Evolutionary conservation across 2,329 filamentous ascomycete genomes (phyloP), one percentile per base, ranked within the genome.

Genomic region (Fusarium beomiforme): DNA sequence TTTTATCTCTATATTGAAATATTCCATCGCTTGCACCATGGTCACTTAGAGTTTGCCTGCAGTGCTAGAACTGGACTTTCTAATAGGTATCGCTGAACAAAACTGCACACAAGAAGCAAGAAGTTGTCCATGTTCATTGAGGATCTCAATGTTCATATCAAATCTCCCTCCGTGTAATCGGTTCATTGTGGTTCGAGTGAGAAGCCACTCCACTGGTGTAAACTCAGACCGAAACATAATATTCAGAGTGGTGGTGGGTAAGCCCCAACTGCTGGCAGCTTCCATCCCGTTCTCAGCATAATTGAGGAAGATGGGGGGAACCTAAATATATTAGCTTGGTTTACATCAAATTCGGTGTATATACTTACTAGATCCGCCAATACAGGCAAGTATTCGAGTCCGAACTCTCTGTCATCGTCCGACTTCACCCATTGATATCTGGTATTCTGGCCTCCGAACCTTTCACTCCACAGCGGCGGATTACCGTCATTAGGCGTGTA

Each of bases 61-160:
- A 8, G 2, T 19, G 6, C 23, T 16, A 7, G 29, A 19, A 24
- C 2, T 14, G 1, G 29, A 2, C 11, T 23, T 14, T 11, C 16
- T 29, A 14, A 50, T 14, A 34, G 46, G 46, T 14, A 50, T 50
- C 4, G 21, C 29, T 14, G 46, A 50, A 14, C 46, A 50, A 19
- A 50, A 4, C 29, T 50, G 46, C 5, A 19, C 26, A 21, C 46
- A 50, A 10, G 46, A 50, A 19, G 46, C 29, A 11, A 50, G 21
- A 9, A 50, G 11, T 23, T 50, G 23, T 6, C 46, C 46, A 3
- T 19, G 8, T 23, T 34, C 29, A 34, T 34, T 6, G 2, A 50
- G 46, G 4, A 50, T 34, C 29, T 50, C 46, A 4, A 50, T 34
- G 16, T 34, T 34, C 46, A 50, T 50, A 50, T 50, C 46, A 24